phyloP scores from a whole-genome alignment of 2,329 filamentous ascomycete genomes.

The Xylariaceae sp. region DNA sequence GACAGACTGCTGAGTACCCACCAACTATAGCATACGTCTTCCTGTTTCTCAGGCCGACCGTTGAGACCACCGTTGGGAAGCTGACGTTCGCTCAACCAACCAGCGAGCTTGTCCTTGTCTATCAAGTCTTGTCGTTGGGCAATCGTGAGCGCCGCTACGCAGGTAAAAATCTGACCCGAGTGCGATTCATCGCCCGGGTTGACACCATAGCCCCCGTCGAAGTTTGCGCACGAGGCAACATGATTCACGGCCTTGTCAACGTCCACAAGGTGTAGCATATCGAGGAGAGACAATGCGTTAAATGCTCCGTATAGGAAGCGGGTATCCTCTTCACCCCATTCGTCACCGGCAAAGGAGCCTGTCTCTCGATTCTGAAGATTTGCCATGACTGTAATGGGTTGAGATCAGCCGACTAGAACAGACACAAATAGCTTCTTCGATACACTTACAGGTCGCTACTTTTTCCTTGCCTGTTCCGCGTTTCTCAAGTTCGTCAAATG shows the following conservation, averaged over 20 bases:
- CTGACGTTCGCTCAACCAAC: conserved; percentile 93
- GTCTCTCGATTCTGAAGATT: conserved; percentile 74
- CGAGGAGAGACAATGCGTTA: conserved; percentile 83
- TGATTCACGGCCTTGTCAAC: conserved; percentile 77
- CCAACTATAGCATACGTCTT: conserved; percentile 99
- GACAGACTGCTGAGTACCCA: conserved; percentile 92
- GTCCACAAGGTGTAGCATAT: conserved; percentile 70
- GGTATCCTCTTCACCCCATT: conserved; percentile 96
- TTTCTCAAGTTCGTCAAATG: conserved; percentile 75
- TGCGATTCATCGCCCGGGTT: conserved; percentile 91
- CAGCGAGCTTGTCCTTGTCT: conserved; percentile 75
- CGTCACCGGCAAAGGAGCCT: conserved; percentile 88
- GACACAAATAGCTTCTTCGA: conserved; percentile 11
- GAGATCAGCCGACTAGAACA: conserved; percentile 13
- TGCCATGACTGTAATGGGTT: conserved; percentile 62
- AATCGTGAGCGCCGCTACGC: conserved; percentile 82
- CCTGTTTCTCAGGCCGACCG: conserved; percentile 88
- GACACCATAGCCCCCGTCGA: conserved; percentile 91
- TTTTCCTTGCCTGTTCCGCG: conserved; percentile 66
- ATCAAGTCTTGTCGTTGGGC: conserved; percentile 78
- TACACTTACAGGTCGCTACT: conserved; percentile 73
- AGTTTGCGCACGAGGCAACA: conserved; percentile 80
- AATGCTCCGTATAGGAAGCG: conserved; percentile 89
- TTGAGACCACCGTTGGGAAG: conserved; percentile 85
- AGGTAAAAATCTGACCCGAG: conserved; percentile 93